phyloP scores from a whole-genome alignment of 2,329 filamentous ascomycete species.

The Colletotrichum costaricense region DNA sequence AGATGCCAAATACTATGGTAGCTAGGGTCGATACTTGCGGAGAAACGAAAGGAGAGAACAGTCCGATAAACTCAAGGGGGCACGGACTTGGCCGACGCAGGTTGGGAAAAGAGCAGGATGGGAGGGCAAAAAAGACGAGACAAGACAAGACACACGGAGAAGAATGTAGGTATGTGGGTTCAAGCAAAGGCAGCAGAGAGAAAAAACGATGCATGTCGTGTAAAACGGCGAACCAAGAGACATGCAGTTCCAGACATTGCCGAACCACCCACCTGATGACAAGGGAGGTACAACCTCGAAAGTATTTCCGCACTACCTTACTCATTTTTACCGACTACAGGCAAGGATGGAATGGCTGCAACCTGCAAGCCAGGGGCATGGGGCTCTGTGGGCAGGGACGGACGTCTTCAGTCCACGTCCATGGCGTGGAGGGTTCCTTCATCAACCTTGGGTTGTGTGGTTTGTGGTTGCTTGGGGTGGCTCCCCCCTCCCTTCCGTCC shows the following conservation, averaged over 20 bases:
- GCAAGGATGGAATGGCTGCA: conserved; percentile 15
- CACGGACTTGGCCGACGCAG: conserved; percentile 24
- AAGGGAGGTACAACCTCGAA: conserved; percentile 9
- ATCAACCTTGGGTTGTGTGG: background rate
- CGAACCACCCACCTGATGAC: background rate
- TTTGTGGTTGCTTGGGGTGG: background rate
- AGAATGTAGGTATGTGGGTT: conserved; percentile 18
- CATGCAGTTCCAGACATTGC: conserved; percentile 17
- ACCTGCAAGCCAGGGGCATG: conserved; percentile 34
- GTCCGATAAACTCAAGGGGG: background rate
- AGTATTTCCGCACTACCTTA: conserved; percentile 3
- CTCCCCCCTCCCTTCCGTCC: conserved; percentile 1
- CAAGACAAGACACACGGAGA: background rate
- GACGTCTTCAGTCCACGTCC: conserved; percentile 8
- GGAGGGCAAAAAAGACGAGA: conserved; percentile 6
- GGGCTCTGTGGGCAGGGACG: conserved; percentile 36
- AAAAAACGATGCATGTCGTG: conserved; percentile 29
- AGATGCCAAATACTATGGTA: background rate
- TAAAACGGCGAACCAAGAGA: conserved; percentile 32
- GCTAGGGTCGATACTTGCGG: background rate
- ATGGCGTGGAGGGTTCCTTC: conserved; percentile 21
- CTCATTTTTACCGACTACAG: conserved; percentile 6
- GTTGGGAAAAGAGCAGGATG: conserved; percentile 15
- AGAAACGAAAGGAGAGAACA: conserved; percentile 35
- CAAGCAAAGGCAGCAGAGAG: background rate